Percentiles rank a stretch among this genome's conserved stretches.
These are phyloP conservation scores for Casuarina equisetifolia DNA, from an alignment of 306 rosid genomes.

Conservation along the genomic window DNA sequence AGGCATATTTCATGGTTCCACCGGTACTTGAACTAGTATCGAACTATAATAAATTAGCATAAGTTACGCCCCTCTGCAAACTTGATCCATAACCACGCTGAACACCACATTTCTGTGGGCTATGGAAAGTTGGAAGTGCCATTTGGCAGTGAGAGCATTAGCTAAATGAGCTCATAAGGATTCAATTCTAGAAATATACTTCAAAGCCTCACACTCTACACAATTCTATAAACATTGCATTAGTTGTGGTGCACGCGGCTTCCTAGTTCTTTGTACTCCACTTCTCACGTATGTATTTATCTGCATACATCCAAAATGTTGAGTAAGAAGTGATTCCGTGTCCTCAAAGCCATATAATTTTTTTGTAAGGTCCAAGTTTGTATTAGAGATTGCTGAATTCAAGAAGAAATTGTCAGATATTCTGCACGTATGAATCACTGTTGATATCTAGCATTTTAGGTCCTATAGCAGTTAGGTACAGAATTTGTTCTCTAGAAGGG, in stretches of 20 bases:
- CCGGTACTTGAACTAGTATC: not conserved
- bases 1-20: not conserved
- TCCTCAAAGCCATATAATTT: no score
- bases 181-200: not conserved
- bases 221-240: no score
- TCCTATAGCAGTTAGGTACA: not conserved
- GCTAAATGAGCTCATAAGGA: not conserved
- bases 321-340: no score
- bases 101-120: not conserved
- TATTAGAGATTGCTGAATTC: not conserved
- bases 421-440: not conserved
- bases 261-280: no score
- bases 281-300: no score
- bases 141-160: not conserved
- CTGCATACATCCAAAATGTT: no score
- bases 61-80: not conserved
- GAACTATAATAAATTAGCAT: no score
- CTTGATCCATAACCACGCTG: not conserved
- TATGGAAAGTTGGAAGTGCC: not conserved
- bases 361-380: no score
- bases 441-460: not conserved
- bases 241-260: no score
- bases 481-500: not conserved
- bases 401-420: not conserved
- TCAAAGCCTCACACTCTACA: no score